Conservation (phyloP, 306 rosid genomes). For the Elaeagnus macrophylla region DNA sequence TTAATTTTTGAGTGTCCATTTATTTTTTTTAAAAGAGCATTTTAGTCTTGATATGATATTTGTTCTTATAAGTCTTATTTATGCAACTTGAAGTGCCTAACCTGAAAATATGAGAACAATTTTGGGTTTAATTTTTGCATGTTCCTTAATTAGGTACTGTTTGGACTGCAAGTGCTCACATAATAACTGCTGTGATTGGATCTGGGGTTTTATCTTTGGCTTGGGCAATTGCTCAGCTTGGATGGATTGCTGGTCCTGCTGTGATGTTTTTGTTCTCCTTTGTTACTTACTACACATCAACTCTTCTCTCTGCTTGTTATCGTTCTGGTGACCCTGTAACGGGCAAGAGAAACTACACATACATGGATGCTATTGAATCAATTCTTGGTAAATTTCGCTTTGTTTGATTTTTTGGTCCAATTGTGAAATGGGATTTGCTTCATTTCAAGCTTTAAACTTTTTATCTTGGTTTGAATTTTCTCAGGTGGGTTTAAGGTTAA, state of each 20-base stretch:
- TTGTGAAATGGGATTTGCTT: background rate
- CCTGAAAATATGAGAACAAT: too few relatives aligned
- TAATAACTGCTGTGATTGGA: slow-evolving; percentile 56
- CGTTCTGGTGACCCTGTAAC: background rate
- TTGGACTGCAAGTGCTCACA: slow-evolving; percentile 55
- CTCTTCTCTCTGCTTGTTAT: slow-evolving; percentile 2
- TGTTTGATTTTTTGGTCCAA: background rate
- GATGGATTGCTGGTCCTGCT: slow-evolving; percentile 14
- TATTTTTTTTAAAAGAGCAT: too few relatives aligned
- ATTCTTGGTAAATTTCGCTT: background rate
- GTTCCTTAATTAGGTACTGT: slow-evolving; percentile 26
- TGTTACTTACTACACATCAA: background rate
- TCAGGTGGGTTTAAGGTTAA: slow-evolving; percentile 14
- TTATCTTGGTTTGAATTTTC: background rate
- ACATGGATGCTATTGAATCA: slow-evolving; percentile 1
- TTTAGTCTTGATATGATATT: too few relatives aligned
- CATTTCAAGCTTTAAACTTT: background rate
- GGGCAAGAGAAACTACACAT: slow-evolving; percentile 3
- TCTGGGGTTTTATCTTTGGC: slow-evolving; percentile 48
- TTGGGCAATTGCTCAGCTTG: slow-evolving; percentile 53
- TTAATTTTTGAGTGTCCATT: too few relatives aligned
- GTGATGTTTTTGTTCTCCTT: slow-evolving; percentile 1
- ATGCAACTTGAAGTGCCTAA: too few relatives aligned
- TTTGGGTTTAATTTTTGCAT: too few relatives aligned
- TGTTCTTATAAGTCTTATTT: too few relatives aligned